phyloP scores from a whole-genome alignment of 2,329 filamentous ascomycete species.

The Ceratocystis colombiana region DNA sequence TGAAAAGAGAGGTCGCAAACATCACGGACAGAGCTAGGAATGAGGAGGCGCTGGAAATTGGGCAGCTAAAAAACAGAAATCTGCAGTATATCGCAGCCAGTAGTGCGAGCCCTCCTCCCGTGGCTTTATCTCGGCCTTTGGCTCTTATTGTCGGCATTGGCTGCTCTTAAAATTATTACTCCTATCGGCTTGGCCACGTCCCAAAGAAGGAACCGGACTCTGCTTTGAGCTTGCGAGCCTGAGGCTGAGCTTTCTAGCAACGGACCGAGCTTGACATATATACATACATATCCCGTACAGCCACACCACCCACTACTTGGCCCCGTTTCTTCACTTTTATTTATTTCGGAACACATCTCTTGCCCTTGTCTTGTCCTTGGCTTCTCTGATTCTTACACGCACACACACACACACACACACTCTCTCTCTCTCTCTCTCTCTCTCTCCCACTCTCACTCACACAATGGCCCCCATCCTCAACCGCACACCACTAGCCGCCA shows the following conservation, averaged over 20 bases:
- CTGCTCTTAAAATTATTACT: not conserved
- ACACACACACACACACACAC: not conserved
- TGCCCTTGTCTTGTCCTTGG: not conserved
- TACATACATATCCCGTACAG: not conserved
- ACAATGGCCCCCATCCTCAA: constrained; percentile 25
- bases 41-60: no score
- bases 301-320: no score
- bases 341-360: not conserved
- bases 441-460: not conserved
- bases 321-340: not conserved
- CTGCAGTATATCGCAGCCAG: no score
- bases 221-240: not conserved
- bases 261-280: constrained; percentile 2
- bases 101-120: not conserved
- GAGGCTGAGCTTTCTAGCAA: not conserved
- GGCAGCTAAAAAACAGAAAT: not conserved
- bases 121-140: constrained; percentile 3
- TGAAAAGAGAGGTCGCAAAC: not conserved
- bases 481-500: constrained; percentile 23
- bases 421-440: not conserved
- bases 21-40: not conserved
- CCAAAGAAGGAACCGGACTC: no score
- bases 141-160: not conserved
- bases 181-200: not conserved
- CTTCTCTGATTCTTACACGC: not conserved